A percentile compares a stretch with the other conserved stretches of the same genome.
These are phyloP conservation scores for Talaromyces sp. DNA, from an alignment of 2,329 filamentous ascomycete genomes.

Conservation along the genomic window DNA sequence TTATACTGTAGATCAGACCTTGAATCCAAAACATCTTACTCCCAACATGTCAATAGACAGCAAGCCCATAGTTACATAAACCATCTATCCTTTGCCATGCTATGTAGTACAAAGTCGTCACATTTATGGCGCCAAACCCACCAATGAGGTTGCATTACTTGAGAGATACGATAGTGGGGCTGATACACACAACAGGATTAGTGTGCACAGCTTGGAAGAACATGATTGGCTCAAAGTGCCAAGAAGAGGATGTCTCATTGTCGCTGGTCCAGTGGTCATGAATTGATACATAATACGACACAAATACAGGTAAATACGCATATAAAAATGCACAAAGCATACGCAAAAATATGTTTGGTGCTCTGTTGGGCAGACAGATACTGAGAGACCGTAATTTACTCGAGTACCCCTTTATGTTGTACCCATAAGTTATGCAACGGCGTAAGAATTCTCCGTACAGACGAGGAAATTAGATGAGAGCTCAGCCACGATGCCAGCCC, in stretches of 20 bases:
- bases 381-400: neutral
- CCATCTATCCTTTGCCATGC: too few species aligned
- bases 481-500: constrained; percentile 4
- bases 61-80: too few species aligned
- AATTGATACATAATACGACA: neutral
- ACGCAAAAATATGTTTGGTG: neutral
- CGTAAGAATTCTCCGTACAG: too few species aligned
- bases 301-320: neutral
- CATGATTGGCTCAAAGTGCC: neutral
- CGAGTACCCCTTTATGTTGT: too few species aligned
- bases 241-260: neutral
- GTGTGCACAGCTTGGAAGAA: neutral
- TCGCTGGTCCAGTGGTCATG: neutral
- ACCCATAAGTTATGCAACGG: too few species aligned
- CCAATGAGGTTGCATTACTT: neutral
- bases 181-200: neutral
- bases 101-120: neutral
- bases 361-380: neutral
- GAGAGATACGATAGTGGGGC: neutral
- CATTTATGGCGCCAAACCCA: neutral
- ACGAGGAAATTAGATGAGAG: neutral
- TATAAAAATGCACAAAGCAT: neutral
- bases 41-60: too few species aligned
- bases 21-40: too few species aligned
- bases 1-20: too few species aligned